These are phyloP conservation scores for Allomyces arbusculus DNA, from an alignment of 192 early-diverging fungal species.

Conservation along the genomic window DNA sequence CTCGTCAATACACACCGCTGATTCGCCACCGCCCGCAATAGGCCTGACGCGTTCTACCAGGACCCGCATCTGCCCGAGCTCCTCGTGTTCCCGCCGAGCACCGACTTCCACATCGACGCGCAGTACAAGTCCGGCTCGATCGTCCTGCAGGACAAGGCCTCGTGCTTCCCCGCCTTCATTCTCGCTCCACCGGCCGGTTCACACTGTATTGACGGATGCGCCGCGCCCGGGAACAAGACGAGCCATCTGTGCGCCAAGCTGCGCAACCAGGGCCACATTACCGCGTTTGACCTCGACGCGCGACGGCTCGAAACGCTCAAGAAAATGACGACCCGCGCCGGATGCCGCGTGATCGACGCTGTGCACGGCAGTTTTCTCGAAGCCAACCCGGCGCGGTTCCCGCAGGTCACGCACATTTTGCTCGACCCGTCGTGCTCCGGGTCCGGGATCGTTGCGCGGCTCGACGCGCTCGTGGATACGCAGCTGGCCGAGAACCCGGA, in stretches of 20 bases:
- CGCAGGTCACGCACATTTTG: constrained; percentile 66
- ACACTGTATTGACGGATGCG: constrained; percentile 80
- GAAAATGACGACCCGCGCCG: constrained; percentile 49
- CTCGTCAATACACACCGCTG: neutral
- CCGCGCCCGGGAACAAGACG: constrained; percentile 96
- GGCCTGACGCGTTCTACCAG: constrained; percentile 5
- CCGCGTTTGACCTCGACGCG: constrained; percentile 76
- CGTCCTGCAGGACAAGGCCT: constrained; percentile 89
- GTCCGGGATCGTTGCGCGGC: constrained; percentile 73
- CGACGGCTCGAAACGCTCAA: constrained; percentile 50
- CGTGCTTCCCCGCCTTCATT: constrained; percentile 81
- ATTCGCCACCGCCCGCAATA: too few species aligned
- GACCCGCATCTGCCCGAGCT: constrained; percentile 67
- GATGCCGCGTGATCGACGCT: constrained; percentile 24
- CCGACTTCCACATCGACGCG: constrained; percentile 71
- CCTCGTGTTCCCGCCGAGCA: constrained; percentile 63
- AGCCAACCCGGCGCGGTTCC: constrained; percentile 41
- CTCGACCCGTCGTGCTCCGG: constrained; percentile 94
- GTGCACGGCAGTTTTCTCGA: constrained; percentile 46
- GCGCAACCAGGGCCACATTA: constrained; percentile 65
- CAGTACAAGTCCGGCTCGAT: constrained; percentile 53
- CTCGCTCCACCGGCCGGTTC: constrained; percentile 31
- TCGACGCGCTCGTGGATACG: constrained; percentile 65
- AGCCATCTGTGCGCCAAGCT: constrained; percentile 78
- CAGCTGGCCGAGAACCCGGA: constrained; percentile 8